A percentile compares a stretch with the other conserved stretches of the same genome.
phyloP scores from a whole-genome alignment of 148 eudicot species.

The Chenopodium formosanum region DNA sequence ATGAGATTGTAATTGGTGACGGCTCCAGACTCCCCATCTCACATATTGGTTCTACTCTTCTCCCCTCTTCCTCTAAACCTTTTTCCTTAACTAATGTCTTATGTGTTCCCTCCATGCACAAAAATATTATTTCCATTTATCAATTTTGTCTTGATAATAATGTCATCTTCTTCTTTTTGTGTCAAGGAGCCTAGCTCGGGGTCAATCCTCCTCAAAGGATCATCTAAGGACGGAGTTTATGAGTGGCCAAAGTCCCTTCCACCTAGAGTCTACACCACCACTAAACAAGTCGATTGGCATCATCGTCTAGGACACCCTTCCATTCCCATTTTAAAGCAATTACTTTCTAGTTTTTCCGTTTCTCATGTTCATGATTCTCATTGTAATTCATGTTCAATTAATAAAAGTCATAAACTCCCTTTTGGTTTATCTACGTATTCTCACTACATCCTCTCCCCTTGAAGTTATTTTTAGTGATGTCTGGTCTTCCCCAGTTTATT shows the following conservation, averaged over 20 bases:
- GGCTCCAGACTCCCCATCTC: background rate
- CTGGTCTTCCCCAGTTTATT: too few relatives aligned
- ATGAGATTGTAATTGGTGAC: background rate
- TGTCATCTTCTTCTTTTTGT: background rate
- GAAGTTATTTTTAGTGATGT: too few relatives aligned
- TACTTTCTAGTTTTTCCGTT: too few relatives aligned
- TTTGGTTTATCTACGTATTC: too few relatives aligned
- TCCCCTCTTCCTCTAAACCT: background rate
- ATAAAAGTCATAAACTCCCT: too few relatives aligned
- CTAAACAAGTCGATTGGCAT: background rate
- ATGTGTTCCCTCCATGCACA: background rate
- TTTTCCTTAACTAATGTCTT: background rate
- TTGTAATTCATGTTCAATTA: too few relatives aligned
- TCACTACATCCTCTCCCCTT: too few relatives aligned
- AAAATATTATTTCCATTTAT: background rate
- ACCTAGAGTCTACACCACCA: background rate
- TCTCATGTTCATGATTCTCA: too few relatives aligned
- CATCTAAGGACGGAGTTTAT: background rate
- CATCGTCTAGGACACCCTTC: background rate
- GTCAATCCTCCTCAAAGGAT: background rate
- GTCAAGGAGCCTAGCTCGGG: background rate
- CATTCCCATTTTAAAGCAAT: background rate
- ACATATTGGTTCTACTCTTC: background rate
- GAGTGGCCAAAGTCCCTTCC: background rate
- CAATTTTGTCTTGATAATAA: background rate